Evolutionary conservation across 192 early-diverging fungal genomes (phyloP).

Genomic region (Entomortierella chlamydospora): DNA sequence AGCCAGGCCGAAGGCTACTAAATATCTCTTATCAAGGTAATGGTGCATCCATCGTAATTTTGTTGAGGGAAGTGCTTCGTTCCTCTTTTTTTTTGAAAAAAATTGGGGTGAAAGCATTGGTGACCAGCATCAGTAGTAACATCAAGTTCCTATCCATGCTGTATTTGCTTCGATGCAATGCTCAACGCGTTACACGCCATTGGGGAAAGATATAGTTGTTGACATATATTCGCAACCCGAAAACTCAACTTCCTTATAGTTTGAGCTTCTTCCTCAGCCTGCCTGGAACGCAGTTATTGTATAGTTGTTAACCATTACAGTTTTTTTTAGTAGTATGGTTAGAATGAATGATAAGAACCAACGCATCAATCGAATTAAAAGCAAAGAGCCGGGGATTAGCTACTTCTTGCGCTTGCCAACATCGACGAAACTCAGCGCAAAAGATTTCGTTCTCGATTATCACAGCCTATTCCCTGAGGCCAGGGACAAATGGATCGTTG

Average conservation of each 20-base stretch:
- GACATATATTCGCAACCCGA: conserved; percentile 5
- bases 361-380: conserved; percentile 8
- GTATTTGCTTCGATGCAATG: conserved; percentile 3
- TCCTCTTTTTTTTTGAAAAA: background rate
- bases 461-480: conserved; percentile 1
- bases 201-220: conserved; percentile 3
- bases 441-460: conserved; percentile 7
- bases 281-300: conserved; percentile 3
- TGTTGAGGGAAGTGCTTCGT: conserved; percentile 2
- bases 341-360: conserved; percentile 1
- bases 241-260: conserved; percentile 6
- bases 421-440: conserved; percentile 1
- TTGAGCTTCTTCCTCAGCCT: conserved; percentile 1
- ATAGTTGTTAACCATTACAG: conserved; percentile 6
- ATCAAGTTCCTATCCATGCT: background rate
- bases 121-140: background rate
- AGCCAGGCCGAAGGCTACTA: too few relatives aligned
- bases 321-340: background rate
- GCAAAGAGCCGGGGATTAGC: conserved; percentile 2
- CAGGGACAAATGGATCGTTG: conserved; percentile 3
- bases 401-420: conserved; percentile 2
- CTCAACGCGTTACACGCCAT: background rate
- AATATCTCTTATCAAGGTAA: background rate
- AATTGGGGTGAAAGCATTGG: conserved; percentile 1
- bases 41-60: conserved; percentile 1